phyloP scores from a whole-genome alignment of 495 filamentous ascomycete species.

The Chaetomidium leptoderma region DNA sequence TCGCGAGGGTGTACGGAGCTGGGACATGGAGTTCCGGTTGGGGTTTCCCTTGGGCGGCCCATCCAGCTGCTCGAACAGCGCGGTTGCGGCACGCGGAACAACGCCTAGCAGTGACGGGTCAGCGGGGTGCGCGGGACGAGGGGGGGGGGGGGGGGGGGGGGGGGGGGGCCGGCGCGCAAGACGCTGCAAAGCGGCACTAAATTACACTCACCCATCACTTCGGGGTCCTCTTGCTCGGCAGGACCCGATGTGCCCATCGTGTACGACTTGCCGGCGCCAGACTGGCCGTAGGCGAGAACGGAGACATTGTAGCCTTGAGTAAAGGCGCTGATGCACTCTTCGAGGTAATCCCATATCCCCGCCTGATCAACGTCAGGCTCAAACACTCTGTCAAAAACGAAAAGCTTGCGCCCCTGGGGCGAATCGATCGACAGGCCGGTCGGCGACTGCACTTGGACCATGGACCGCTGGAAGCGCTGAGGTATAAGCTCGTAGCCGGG shows the following conservation, averaged over 20 bases:
- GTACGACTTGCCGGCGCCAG: conserved; percentile 99
- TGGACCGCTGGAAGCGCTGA: conserved; percentile 88
- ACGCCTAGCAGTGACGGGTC: conserved; percentile 58
- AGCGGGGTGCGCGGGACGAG: conserved; percentile 6
- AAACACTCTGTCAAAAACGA: conserved; percentile 95
- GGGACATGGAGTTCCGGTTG: conserved; percentile 65
- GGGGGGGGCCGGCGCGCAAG: no score
- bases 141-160: no score
- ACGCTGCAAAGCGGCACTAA: not conserved
- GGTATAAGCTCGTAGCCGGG: conserved; percentile 93
- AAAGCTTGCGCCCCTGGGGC: conserved; percentile 85
- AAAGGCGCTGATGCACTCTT: conserved; percentile 86
- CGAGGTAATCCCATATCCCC: conserved; percentile 91
- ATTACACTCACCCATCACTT: conserved; percentile 72
- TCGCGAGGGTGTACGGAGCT: conserved; percentile 73
- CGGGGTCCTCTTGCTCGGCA: conserved; percentile 66
- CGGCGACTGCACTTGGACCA: conserved; percentile 80
- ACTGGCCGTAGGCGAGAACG: conserved; percentile 95
- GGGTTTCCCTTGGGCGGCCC: conserved; percentile 46
- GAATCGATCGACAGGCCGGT: conserved; percentile 87
- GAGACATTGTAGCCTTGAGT: conserved; percentile 98
- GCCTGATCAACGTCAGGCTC: conserved; percentile 78
- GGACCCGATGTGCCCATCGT: conserved; percentile 98
- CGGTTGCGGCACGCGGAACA: conserved; percentile 82
- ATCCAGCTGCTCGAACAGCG: conserved; percentile 84